phyloP scores from a whole-genome alignment of 2,329 filamentous ascomycete genomes.

The Lomentospora prolificans region DNA sequence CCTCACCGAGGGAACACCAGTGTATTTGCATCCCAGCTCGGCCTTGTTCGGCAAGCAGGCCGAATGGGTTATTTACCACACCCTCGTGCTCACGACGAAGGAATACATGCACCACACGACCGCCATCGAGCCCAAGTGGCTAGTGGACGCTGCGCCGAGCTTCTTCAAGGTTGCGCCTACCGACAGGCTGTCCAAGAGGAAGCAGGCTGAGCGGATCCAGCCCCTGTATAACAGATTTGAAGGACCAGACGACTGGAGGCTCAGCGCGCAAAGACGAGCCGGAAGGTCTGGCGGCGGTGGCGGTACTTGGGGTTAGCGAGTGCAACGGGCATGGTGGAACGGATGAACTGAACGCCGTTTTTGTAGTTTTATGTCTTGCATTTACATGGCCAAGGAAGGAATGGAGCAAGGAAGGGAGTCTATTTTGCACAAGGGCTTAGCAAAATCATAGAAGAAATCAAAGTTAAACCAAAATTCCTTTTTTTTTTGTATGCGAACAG shows the following conservation, averaged over 20 bases:
- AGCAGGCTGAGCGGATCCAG: constrained; percentile 90
- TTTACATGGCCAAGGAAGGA: too few species aligned
- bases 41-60: constrained; percentile 91
- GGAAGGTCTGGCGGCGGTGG: constrained; percentile 76
- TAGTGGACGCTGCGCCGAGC: constrained; percentile 93
- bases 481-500: too few species aligned
- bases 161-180: constrained; percentile 97
- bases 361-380: too few species aligned
- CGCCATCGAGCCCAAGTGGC: constrained; percentile 84
- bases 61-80: constrained; percentile 93
- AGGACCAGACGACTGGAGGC: constrained; percentile 87
- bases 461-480: too few species aligned
- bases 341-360: too few species aligned
- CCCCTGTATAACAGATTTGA: constrained; percentile 89
- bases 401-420: too few species aligned
- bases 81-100: constrained; percentile 83
- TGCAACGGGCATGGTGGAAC: not conserved
- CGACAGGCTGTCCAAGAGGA: constrained; percentile 78
- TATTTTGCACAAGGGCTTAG: too few species aligned
- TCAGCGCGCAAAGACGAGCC: constrained; percentile 77
- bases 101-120: constrained; percentile 98
- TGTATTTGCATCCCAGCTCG: constrained; percentile 87
- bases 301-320: constrained; percentile 77
- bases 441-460: too few species aligned
- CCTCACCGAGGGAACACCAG: constrained; percentile 85